Base-by-base conservation (phyloP, 2,329 filamentous ascomycete species). In the Arachnopeziza araneosa region DNA sequence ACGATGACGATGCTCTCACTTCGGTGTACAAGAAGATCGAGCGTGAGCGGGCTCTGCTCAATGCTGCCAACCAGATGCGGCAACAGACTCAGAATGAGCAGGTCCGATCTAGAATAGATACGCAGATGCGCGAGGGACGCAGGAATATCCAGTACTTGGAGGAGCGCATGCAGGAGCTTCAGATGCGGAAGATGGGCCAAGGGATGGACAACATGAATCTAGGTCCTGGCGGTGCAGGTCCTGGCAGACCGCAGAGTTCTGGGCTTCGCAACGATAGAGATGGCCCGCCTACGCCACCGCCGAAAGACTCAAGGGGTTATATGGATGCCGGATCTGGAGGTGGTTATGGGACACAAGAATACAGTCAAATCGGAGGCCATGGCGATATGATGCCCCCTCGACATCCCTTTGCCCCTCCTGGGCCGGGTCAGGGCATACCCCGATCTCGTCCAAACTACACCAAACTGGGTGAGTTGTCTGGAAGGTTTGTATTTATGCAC, bases 21-120 rank as follows among this genome's bases (percentile, higher is more conserved):
- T 89, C 91, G 76, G 92, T 99, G 78, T 86, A 89, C 79, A 89
- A 88, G 80, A 98, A 99, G 88, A 98, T 99, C 77, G 91, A 97
- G 81, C 88, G 93, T 75, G 95, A 99, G 78, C 93, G 93, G 82
- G 90, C 89, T 71, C 87, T 98, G 72, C 95, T 99, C 81, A 90
- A 90, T 76, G 93, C 91, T 71, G 93, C 93, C 68, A 95, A 91
- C 77, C 86, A 90, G 70, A 96, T 99, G 93, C 89, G 92, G 77
- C 89, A 93, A 77, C 93, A 95, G 75, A 97, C 93, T 69, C 91
- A 91, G 79, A 99, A 99, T 76, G 89, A 93, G 68, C 84, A 87
- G 63, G 93, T 98, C 66, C 89, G 92, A 72, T 93, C 93, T 69
- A 86, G 91, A 72, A 86, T 96, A 75, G 93, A 98, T 73, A 89